A percentile compares a stretch with the other conserved stretches of the same genome.
Conservation (phyloP, 805 yeast genomes). For the Candida boidinii region DNA sequence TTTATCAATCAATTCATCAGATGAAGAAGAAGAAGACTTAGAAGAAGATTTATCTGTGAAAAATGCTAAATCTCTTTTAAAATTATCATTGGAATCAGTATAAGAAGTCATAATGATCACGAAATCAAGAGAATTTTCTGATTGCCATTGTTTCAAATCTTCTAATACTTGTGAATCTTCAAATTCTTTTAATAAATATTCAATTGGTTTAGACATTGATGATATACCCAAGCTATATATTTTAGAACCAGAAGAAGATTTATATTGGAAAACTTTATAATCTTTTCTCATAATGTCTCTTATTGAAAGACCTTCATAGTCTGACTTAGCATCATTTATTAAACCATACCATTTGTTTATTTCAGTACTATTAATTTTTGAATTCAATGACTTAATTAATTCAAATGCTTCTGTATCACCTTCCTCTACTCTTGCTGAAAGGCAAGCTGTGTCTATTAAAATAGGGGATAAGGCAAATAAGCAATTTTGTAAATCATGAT, state of each 20-base stretch:
- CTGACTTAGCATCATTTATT: constrained; percentile 45
- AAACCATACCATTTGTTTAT: constrained; percentile 14
- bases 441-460: constrained; percentile 65
- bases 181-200: constrained; percentile 34
- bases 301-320: constrained; percentile 51
- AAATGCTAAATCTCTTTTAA: constrained; percentile 37
- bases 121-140: constrained; percentile 7
- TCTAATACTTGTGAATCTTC: constrained; percentile 13
- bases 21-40: no score
- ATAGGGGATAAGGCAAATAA: constrained; percentile 50
- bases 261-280: constrained; percentile 62
- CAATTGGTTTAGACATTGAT: constrained; percentile 57
- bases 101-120: constrained; percentile 42
- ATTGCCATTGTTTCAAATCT: neutral
- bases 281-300: constrained; percentile 71
- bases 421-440: constrained; percentile 53
- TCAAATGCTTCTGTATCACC: constrained; percentile 43
- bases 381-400: constrained; percentile 24
- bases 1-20: constrained; percentile 7
- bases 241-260: no score
- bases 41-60: constrained; percentile 4
- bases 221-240: constrained; percentile 57
- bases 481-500: constrained; percentile 32
- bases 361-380: constrained; percentile 7
- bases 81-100: constrained; percentile 18